Base-by-base conservation (phyloP, 441 rosid species). In the Isatis lusitanica region DNA sequence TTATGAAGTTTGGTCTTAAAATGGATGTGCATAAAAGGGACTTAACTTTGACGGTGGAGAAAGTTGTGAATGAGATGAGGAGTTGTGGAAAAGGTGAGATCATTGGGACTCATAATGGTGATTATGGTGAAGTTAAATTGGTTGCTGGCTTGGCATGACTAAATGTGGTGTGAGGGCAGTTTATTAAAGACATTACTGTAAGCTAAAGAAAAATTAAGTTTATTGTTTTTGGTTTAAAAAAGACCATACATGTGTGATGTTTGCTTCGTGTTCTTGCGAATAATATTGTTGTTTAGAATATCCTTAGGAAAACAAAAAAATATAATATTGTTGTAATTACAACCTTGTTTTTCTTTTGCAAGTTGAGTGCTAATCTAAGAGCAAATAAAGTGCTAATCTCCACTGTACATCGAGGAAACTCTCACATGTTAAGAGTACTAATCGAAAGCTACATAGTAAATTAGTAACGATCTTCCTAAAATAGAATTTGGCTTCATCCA, bases 1-100 rank as follows among this genome's bases (percentile, higher is more conserved):
- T 93, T 75, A 90, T 93, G 98, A 87, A 93, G 85, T 73, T 78
- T 67, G 98, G 98, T 7, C 82, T 88, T 2, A 55, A 78, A 83
- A 83, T 93, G 39, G 53, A 86, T 26, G 86, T 90, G 70, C 85
- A 79, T 13, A 64, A 74, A 39, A 85, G 97, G 62, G 90, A 88
- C 40, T 70, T 93, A 52, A 79, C 43, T 63, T 69, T 74, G 16
- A 15, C 78, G 36, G 13, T 79, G 76, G 82, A 81, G 53, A 85
- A 63, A 15, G 12, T 85, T 26, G 24, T 66, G 69, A 69, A 64
- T 47, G 60, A 63, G 51, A 51, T 55, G 66, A 57, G n/a, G 16
- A 44, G 13, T 39, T 26, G 21, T 39, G 35, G 15, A 0, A 61
- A 63, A 42, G 1, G 21, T 40, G 55, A 71, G 33, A 72, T 18